These are phyloP conservation scores for Yamadazyma atlantica DNA, from an alignment of 1,139 yeast species.

Conservation along the genomic window DNA sequence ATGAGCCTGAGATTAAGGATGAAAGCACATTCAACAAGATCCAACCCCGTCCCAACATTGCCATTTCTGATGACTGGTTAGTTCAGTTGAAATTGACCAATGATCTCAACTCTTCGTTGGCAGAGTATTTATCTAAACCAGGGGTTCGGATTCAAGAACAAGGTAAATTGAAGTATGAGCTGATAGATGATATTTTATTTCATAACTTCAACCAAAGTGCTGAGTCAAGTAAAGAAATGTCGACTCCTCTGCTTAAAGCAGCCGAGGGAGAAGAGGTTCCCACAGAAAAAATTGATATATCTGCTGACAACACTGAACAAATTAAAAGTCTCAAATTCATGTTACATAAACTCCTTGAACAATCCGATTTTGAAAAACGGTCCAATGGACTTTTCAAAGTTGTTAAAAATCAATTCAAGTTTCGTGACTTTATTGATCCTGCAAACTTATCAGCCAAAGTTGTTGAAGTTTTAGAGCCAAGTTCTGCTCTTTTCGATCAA, in stretches of 20 bases:
- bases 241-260: conserved; percentile 22
- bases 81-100: conserved; percentile 60
- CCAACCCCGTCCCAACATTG: conserved; percentile 36
- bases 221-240: conserved; percentile 19
- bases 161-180: conserved; percentile 24
- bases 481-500: conserved; percentile 24
- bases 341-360: conserved; percentile 20
- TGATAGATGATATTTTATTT: conserved; percentile 55
- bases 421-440: conserved; percentile 6
- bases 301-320: conserved; percentile 14
- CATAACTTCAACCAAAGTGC: conserved; percentile 43
- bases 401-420: conserved; percentile 5
- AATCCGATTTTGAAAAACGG: conserved; percentile 21
- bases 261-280: conserved; percentile 4
- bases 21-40: conserved; percentile 33
- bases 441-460: conserved; percentile 3
- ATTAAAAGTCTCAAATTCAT: conserved; percentile 19
- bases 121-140: conserved; percentile 24
- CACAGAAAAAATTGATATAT: background rate
- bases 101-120: conserved; percentile 50
- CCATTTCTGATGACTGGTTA: conserved; percentile 61
- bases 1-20: conserved; percentile 57
- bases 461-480: conserved; percentile 10
- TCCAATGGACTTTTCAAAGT: conserved; percentile 30
- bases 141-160: conserved; percentile 11